Evolutionary conservation across 306 rosid species (phyloP).

Genomic region (Luffa aegyptiaca): DNA sequence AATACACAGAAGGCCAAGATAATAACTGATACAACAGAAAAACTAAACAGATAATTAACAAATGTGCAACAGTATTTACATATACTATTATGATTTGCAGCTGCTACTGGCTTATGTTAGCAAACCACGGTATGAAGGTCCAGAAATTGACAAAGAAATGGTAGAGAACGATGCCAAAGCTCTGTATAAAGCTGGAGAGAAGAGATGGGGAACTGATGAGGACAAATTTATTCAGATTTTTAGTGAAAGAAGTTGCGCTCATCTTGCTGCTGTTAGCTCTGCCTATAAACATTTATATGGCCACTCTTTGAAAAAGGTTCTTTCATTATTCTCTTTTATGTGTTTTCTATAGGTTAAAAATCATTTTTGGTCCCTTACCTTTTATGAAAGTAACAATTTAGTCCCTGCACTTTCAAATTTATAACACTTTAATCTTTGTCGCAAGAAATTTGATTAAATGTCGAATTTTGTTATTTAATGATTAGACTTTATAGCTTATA

Average conservation of each 20-base stretch:
- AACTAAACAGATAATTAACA: too few species aligned
- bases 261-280: conserved; percentile 38
- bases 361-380: too few species aligned
- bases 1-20: too few species aligned
- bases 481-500: too few species aligned
- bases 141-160: conserved; percentile 35
- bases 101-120: conserved; percentile 51
- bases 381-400: too few species aligned
- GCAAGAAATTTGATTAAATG: too few species aligned
- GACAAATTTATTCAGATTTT: conserved; percentile 39
- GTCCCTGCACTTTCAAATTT: too few species aligned
- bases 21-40: too few species aligned
- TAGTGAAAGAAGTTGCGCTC: conserved; percentile 53
- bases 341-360: too few species aligned
- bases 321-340: neutral
- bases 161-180: conserved; percentile 25
- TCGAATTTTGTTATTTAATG: too few species aligned
- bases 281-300: conserved; percentile 35
- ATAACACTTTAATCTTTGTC: too few species aligned
- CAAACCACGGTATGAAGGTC: conserved; percentile 56
- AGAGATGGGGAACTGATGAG: conserved; percentile 29
- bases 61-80: too few species aligned
- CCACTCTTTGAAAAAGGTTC: conserved; percentile 50
- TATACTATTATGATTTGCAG: conserved; percentile 19
- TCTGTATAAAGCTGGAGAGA: conserved; percentile 29